A percentile compares a stretch with the other conserved stretches of the same genome.
Conservation (phyloP, 768 basidiomycete species). For the Filobasidium wieringae region DNA sequence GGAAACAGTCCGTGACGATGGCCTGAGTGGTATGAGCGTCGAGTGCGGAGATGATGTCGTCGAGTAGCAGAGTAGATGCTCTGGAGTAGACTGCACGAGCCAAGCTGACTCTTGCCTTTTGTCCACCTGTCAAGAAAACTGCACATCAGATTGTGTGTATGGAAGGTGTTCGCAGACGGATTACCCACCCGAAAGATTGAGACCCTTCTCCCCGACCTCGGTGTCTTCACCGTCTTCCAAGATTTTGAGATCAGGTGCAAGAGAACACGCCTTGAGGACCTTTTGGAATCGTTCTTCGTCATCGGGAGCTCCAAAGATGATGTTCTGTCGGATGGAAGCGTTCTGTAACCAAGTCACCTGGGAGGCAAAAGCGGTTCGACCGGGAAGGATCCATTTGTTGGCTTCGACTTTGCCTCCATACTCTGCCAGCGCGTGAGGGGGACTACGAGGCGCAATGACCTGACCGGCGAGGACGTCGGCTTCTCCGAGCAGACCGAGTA, state of each 20-base stretch:
- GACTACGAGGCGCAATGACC: constrained; percentile 68
- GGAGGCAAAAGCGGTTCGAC: constrained; percentile 78
- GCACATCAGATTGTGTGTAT: constrained; percentile 30
- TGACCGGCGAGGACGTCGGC: constrained; percentile 74
- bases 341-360: constrained; percentile 56
- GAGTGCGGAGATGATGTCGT: constrained; percentile 55
- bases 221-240: constrained; percentile 61
- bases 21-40: constrained; percentile 77
- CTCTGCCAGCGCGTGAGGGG: constrained; percentile 61
- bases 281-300: constrained; percentile 61
- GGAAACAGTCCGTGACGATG: constrained; percentile 65
- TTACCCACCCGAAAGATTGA: constrained; percentile 20
- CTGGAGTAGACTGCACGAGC: constrained; percentile 51
- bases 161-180: too few relatives aligned
- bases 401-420: constrained; percentile 44
- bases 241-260: constrained; percentile 55
- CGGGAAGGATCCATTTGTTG: constrained; percentile 64
- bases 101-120: constrained; percentile 42
- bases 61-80: constrained; percentile 66
- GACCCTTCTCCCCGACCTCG: constrained; percentile 39
- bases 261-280: constrained; percentile 74
- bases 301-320: constrained; percentile 66
- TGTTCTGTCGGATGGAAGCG: constrained; percentile 74
- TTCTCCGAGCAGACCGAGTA: constrained; percentile 79
- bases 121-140: constrained; percentile 44